Percentiles rank a stretch among this genome's conserved stretches.
Evolutionary conservation across 371 early-diverging fungal genomes (phyloP).

Genomic region (Rhizopus arrhizus): DNA sequence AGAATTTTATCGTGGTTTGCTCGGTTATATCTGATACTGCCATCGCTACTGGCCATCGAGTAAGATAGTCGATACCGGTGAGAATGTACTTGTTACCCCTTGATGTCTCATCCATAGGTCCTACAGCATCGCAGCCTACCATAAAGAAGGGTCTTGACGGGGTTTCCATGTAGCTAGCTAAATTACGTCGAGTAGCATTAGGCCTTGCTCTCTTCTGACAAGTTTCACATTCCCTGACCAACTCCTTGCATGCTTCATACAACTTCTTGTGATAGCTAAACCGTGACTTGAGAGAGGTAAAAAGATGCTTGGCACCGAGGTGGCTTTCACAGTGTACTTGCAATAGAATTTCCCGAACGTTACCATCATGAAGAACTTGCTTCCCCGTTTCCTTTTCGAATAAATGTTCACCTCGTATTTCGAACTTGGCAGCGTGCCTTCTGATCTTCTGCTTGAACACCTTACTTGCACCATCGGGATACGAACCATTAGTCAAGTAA

Average conservation of each 20-base stretch:
- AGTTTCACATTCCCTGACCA: conserved; percentile 21
- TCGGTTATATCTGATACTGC: conserved; percentile 22
- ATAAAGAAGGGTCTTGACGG: conserved; percentile 21
- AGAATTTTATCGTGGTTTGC: conserved; percentile 23
- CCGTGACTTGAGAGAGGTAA: conserved; percentile 10
- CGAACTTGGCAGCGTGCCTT: background rate
- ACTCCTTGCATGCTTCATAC: conserved; percentile 13
- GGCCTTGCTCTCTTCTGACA: conserved; percentile 15
- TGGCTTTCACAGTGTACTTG: conserved; percentile 30
- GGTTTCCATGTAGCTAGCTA: conserved; percentile 7
- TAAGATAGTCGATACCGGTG: conserved; percentile 17
- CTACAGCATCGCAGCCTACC: conserved; percentile 27
- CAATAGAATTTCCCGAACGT: conserved; percentile 14
- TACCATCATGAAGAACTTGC: conserved; percentile 17
- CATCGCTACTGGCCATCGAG: conserved; percentile 18
- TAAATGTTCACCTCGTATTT: background rate
- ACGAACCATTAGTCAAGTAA: background rate
- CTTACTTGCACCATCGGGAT: background rate
- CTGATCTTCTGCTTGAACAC: too few relatives aligned
- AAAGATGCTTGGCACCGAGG: conserved; percentile 22
- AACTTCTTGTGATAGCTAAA: conserved; percentile 13
- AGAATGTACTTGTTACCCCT: conserved; percentile 10
- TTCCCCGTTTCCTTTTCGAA: background rate
- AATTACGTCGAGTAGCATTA: conserved; percentile 16
- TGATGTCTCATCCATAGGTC: conserved; percentile 11